Conservation (phyloP, 164 flowering plant genomes). For the Echeveria elegans region DNA sequence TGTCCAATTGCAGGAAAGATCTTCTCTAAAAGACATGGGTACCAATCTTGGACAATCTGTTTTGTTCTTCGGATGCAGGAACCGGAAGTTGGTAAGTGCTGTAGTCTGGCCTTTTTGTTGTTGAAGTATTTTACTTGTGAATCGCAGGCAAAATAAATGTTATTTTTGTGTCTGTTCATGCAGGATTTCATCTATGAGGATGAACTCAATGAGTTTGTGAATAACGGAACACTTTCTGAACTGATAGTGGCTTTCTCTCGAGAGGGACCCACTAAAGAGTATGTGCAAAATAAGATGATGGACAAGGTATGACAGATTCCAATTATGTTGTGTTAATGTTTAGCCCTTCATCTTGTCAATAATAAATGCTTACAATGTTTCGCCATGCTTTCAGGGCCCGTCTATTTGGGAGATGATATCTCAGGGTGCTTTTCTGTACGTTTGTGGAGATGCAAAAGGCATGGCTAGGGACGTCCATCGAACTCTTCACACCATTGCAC, state of each 20-base stretch:
- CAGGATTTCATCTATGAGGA: conserved; percentile 94
- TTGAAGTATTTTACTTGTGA: neutral
- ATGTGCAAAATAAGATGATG: conserved; percentile 92
- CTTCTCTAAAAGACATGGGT: conserved; percentile 2
- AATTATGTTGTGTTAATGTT: neutral
- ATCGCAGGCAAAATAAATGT: neutral
- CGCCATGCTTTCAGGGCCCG: conserved; percentile 41
- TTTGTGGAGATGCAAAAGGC: conserved; percentile 99
- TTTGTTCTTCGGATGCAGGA: conserved; percentile 5
- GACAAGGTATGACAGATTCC: conserved; percentile 44
- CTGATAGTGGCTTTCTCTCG: conserved; percentile 86
- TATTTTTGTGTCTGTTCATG: neutral
- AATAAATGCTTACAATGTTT: neutral
- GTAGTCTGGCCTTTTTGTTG: neutral
- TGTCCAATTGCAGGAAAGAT: conserved; percentile 1
- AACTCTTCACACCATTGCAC: conserved; percentile 77
- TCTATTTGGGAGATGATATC: conserved; percentile 77
- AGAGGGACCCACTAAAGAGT: conserved; percentile 81
- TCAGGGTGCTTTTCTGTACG: conserved; percentile 80
- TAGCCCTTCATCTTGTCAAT: neutral
- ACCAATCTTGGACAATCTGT: neutral
- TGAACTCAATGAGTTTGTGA: conserved; percentile 62
- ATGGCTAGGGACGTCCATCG: conserved; percentile 96
- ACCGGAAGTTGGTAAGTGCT: neutral
- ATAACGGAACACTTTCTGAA: conserved; percentile 68